Evolutionary conservation across 2,329 filamentous ascomycete species (phyloP).

Genomic region (Pochonia chlamydosporia): DNA sequence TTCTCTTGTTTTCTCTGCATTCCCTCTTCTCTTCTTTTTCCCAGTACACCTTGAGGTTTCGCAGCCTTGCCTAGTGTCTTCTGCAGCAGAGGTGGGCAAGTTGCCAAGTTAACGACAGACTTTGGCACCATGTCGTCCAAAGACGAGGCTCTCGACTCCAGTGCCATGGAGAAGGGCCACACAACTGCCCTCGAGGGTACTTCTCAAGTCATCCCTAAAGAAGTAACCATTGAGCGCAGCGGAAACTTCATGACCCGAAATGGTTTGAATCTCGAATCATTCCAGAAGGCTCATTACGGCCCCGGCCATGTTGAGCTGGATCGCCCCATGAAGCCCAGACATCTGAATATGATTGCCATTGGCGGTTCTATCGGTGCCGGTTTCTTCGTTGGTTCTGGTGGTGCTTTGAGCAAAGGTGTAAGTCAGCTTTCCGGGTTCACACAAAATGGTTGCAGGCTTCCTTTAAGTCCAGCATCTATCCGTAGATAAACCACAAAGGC

Average conservation of each 20-base stretch:
- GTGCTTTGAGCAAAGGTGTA: slow-evolving; percentile 41
- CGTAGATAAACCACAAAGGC: no score
- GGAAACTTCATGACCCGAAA: slow-evolving; percentile 30
- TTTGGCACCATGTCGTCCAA: slow-evolving; percentile 14
- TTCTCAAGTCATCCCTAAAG: slow-evolving; percentile 11
- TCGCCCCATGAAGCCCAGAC: slow-evolving; percentile 44
- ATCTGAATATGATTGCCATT: slow-evolving; percentile 56
- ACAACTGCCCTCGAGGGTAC: slow-evolving; percentile 11
- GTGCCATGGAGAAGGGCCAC: slow-evolving; percentile 15
- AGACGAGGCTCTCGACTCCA: slow-evolving; percentile 10
- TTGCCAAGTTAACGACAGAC: neutral
- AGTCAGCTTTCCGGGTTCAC: slow-evolving; percentile 15
- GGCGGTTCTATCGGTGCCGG: slow-evolving; percentile 48
- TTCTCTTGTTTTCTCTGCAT: slow-evolving; percentile 1
- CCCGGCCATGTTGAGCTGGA: slow-evolving; percentile 29
- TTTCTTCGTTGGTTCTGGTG: slow-evolving; percentile 55
- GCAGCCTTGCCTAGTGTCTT: neutral
- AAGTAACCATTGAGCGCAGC: slow-evolving; percentile 15
- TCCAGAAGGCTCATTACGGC: slow-evolving; percentile 30
- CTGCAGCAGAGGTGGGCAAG: neutral
- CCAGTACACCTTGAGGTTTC: neutral
- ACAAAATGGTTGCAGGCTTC: slow-evolving; percentile 12
- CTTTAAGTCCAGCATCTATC: no score
- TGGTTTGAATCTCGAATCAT: slow-evolving; percentile 31
- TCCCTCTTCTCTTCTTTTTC: neutral